Percentiles rank a stretch among this genome's conserved stretches.
phyloP scores from a whole-genome alignment of 2,329 filamentous ascomycete species.

The Penicillium sp. region DNA sequence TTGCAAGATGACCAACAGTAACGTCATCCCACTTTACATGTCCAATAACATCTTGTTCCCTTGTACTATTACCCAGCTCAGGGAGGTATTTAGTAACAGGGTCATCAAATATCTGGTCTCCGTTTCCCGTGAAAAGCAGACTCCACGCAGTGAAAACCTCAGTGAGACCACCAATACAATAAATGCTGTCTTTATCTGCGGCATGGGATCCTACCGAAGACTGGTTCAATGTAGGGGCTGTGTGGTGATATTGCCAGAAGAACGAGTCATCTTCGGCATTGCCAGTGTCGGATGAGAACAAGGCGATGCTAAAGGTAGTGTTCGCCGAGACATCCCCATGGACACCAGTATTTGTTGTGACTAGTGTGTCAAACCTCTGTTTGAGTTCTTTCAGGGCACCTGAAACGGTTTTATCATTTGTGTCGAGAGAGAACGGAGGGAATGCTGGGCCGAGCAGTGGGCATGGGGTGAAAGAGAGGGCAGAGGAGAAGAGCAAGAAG shows the following conservation, averaged over 20 bases:
- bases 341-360: not conserved
- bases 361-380: not conserved
- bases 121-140: not conserved
- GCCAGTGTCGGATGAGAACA: not conserved
- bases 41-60: not conserved
- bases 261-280: not conserved
- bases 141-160: not conserved
- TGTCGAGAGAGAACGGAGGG: not conserved
- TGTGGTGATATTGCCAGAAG: not conserved
- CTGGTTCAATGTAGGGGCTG: not conserved
- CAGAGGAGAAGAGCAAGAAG: not conserved
- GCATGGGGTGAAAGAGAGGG: not conserved
- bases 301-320: not conserved
- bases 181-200: not conserved
- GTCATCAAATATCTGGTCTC: not conserved
- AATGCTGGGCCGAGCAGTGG: not conserved
- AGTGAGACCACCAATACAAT: not conserved
- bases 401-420: not conserved
- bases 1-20: constrained; percentile 27
- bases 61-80: not conserved
- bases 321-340: not conserved
- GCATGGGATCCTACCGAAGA: not conserved
- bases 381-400: not conserved
- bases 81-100: not conserved
- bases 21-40: constrained; percentile 16